Conservation (phyloP, 345 rosid species). For the Litchi chinensis region DNA sequence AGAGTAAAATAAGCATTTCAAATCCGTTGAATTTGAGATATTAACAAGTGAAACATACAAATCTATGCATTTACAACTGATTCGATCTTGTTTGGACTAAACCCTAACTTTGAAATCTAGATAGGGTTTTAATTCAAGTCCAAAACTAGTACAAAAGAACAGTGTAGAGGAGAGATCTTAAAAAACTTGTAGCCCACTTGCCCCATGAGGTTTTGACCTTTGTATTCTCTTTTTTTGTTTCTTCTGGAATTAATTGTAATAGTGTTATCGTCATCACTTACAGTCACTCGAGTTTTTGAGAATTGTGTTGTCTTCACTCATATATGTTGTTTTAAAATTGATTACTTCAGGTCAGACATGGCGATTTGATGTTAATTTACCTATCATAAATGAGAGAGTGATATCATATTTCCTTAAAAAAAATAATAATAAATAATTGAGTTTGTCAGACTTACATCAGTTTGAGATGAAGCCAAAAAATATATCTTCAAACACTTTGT, state of each 20-base stretch:
- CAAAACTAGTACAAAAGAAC: background rate
- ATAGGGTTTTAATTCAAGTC: conserved; percentile 13
- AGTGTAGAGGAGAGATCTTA: background rate
- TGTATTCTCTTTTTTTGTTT: background rate
- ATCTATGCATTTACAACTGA: background rate
- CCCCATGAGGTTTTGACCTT: background rate
- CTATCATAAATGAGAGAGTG: background rate
- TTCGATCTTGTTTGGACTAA: background rate
- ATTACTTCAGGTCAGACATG: background rate
- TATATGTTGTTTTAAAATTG: background rate
- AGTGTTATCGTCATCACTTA: background rate
- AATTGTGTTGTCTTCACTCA: background rate
- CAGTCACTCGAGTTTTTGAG: background rate
- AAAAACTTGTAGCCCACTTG: background rate
- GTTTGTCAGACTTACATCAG: conserved; percentile 16
- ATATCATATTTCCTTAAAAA: background rate
- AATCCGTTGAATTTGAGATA: background rate
- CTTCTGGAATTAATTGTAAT: background rate
- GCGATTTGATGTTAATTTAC: background rate
- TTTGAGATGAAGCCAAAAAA: background rate
- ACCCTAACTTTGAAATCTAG: background rate
- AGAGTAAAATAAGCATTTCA: background rate
- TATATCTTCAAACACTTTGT: background rate
- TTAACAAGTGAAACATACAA: background rate
- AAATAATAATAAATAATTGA: background rate